phyloP scores from a whole-genome alignment of 179 eudicot species.

The Nepenthes alata region DNA sequence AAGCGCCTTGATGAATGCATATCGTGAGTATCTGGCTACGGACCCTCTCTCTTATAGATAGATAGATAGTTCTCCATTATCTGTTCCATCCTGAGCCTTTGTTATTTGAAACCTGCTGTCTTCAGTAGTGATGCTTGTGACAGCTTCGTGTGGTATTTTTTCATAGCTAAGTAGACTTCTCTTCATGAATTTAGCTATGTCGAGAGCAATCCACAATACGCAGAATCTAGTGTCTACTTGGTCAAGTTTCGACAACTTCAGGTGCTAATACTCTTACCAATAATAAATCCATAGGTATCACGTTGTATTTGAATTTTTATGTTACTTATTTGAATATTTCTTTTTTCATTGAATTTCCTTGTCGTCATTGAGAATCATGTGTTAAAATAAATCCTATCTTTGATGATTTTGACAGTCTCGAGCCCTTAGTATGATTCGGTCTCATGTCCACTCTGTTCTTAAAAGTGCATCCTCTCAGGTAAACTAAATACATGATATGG shows the following conservation, averaged over 20 bases:
- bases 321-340: too few relatives aligned
- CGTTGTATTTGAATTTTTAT: too few relatives aligned
- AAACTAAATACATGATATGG: neutral
- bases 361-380: neutral
- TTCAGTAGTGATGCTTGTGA: constrained; percentile 4
- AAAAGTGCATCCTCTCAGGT: constrained; percentile 90
- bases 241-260: constrained; percentile 96
- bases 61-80: too few relatives aligned
- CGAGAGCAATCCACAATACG: constrained; percentile 93
- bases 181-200: constrained; percentile 50
- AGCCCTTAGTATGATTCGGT: constrained; percentile 79
- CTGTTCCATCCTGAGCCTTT: neutral
- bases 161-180: constrained; percentile 2
- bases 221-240: constrained; percentile 88
- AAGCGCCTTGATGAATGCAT: constrained; percentile 93
- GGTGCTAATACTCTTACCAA: constrained; percentile 22
- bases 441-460: constrained; percentile 77
- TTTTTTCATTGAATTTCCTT: neutral
- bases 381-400: constrained; percentile 1
- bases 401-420: constrained; percentile 58
- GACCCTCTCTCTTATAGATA: neutral
- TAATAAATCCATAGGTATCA: too few relatives aligned
- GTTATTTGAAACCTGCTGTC: neutral
- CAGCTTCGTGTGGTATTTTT: neutral
- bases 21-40: constrained; percentile 43